Conservation (phyloP, 257 asterid genomes). For the Striga asiatica region DNA sequence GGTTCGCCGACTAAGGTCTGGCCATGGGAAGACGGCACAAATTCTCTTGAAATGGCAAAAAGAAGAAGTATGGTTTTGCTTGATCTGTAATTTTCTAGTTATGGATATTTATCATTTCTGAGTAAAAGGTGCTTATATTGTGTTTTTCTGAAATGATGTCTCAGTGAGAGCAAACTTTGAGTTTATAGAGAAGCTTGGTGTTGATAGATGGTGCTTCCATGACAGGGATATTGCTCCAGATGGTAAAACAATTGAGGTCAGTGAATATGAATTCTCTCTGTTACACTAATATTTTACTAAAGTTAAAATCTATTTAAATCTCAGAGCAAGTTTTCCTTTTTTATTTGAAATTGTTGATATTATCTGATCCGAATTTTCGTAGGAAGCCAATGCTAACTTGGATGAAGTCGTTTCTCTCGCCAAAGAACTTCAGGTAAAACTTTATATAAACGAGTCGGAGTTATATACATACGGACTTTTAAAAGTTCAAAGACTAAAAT, state of each 20-base stretch:
- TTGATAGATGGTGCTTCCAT: constrained; percentile 88
- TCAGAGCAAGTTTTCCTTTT: neutral
- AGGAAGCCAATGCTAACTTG: constrained; percentile 93
- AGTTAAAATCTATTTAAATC: neutral
- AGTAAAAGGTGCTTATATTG: neutral
- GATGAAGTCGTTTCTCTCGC: constrained; percentile 96
- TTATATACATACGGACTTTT: neutral
- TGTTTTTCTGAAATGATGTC: constrained; percentile 17
- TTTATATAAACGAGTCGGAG: neutral
- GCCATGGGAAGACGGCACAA: constrained; percentile 99
- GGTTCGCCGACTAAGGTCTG: constrained; percentile 94
- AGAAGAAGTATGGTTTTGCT: constrained; percentile 49
- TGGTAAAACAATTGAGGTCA: constrained; percentile 82
- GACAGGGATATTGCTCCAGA: constrained; percentile 95
- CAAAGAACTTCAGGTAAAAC: constrained; percentile 92
- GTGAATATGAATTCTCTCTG: no score
- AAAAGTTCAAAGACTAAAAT: neutral
- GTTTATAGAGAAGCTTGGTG: constrained; percentile 86
- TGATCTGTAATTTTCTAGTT: neutral
- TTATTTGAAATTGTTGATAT: neutral
- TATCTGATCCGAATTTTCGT: neutral
- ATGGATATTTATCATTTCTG: neutral
- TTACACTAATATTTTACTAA: no score
- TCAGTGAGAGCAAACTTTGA: constrained; percentile 97
- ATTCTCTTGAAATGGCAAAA: constrained; percentile 90